phyloP scores from a whole-genome alignment of 306 rosid genomes.

The Purshia tridentata region DNA sequence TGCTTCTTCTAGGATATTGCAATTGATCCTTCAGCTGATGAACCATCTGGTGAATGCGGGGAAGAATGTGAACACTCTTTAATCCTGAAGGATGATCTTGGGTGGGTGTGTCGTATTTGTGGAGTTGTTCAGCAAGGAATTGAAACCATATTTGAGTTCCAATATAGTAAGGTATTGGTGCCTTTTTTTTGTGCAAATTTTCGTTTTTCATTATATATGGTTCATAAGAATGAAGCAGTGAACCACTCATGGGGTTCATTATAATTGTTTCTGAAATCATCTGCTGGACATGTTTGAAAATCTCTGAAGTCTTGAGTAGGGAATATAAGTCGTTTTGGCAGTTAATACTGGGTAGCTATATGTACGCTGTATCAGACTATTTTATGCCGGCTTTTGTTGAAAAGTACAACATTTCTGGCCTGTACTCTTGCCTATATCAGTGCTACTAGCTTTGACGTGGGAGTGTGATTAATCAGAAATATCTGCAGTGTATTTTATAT shows the following conservation, averaged over 20 bases:
- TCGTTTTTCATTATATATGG: not conserved
- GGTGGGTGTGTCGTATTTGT: conserved; percentile 82
- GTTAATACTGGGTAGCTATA: not conserved
- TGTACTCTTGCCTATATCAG: no score
- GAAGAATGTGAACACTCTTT: conserved; percentile 76
- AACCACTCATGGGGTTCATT: not conserved
- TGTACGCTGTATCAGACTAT: not conserved
- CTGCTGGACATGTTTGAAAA: not conserved
- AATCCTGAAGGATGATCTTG: conserved; percentile 79
- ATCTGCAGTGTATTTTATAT: no score
- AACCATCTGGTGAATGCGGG: conserved; percentile 32
- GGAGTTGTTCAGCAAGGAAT: conserved; percentile 67
- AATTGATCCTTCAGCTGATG: conserved; percentile 40
- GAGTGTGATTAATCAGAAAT: no score
- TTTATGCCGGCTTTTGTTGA: no score
- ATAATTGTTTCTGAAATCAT: not conserved
- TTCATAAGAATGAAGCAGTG: not conserved
- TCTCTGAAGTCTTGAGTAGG: not conserved
- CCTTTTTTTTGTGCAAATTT: not conserved
- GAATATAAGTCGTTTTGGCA: not conserved
- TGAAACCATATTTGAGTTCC: conserved; percentile 83
- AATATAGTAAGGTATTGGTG: conserved; percentile 48
- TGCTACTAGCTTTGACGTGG: no score
- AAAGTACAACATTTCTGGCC: no score
- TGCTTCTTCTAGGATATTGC: conserved; percentile 48